These are phyloP conservation scores for Citrus medica DNA, from an alignment of 345 rosid species.

Conservation along the genomic window DNA sequence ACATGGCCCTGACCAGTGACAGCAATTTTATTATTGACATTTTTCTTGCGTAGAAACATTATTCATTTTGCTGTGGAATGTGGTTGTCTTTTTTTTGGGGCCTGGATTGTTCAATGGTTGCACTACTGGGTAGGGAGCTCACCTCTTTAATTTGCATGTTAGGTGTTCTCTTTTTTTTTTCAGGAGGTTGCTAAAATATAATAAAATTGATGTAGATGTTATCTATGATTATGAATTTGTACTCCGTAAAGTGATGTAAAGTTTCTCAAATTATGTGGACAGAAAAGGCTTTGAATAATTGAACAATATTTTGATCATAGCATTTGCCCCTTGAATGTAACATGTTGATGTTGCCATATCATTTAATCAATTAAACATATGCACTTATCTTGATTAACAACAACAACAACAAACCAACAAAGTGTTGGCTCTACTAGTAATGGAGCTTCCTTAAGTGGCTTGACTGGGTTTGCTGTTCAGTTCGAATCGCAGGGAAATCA, in stretches of 20 bases:
- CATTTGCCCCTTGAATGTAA: not conserved
- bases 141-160: slow-evolving; percentile 8
- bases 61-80: no score
- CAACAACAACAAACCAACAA: not conserved
- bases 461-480: no score
- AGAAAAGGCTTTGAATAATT: not conserved
- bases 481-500: no score
- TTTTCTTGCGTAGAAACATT: no score
- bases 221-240: slow-evolving; percentile 5
- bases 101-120: not conserved
- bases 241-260: slow-evolving; percentile 6
- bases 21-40: no score
- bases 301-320: not conserved
- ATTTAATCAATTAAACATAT: not conserved
- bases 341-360: not conserved
- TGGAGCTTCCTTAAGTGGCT: no score
- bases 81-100: not conserved
- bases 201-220: not conserved
- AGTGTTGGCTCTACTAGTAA: no score
- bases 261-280: slow-evolving; percentile 1
- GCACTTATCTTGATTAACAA: not conserved
- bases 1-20: not conserved
- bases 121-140: not conserved
- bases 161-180: not conserved
- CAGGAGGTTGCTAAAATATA: not conserved